Conservation (phyloP, 1,284 basidiomycete genomes). For the Crepidotus sp. region DNA sequence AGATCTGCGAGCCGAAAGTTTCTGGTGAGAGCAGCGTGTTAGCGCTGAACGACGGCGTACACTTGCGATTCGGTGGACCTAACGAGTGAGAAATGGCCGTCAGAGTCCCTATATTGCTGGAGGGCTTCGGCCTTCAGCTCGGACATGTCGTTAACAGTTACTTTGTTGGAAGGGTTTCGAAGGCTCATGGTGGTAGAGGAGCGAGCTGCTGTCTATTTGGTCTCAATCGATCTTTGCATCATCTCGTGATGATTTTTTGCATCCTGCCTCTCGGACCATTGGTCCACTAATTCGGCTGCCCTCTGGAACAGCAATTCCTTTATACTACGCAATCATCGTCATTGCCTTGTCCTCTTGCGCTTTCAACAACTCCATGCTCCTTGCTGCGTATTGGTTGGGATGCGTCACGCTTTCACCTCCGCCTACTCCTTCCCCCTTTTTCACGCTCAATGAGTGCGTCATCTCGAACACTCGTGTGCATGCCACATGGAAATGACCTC, state of each 20-base stretch:
- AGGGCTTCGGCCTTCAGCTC: conserved; percentile 43
- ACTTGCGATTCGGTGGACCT: conserved; percentile 44
- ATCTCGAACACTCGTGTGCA: conserved; percentile 97
- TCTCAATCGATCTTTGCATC: no score
- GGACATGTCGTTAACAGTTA: conserved; percentile 7
- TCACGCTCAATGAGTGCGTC: conserved; percentile 69
- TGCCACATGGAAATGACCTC: conserved; percentile 86
- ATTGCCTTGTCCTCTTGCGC: conserved; percentile 22
- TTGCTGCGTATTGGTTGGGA: conserved; percentile 81
- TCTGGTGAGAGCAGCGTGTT: conserved; percentile 34
- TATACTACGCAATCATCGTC: conserved; percentile 2
- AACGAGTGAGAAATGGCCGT: conserved; percentile 93
- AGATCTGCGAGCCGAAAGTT: conserved; percentile 98
- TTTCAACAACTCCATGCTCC: conserved; percentile 60
- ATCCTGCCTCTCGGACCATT: no score
- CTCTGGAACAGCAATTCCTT: no score
- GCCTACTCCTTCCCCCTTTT: conserved; percentile 86
- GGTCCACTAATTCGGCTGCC: no score
- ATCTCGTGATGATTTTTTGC: no score
- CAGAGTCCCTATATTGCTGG: conserved; percentile 79
- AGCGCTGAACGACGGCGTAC: conserved; percentile 15
- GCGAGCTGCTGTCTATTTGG: no score
- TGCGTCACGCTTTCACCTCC: conserved; percentile 87
- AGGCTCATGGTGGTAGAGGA: conserved; percentile 25
- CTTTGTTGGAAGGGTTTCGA: conserved; percentile 26